These are phyloP conservation scores for Violaceomyces palustris DNA, from an alignment of 1,284 basidiomycete genomes.

Conservation along the genomic window DNA sequence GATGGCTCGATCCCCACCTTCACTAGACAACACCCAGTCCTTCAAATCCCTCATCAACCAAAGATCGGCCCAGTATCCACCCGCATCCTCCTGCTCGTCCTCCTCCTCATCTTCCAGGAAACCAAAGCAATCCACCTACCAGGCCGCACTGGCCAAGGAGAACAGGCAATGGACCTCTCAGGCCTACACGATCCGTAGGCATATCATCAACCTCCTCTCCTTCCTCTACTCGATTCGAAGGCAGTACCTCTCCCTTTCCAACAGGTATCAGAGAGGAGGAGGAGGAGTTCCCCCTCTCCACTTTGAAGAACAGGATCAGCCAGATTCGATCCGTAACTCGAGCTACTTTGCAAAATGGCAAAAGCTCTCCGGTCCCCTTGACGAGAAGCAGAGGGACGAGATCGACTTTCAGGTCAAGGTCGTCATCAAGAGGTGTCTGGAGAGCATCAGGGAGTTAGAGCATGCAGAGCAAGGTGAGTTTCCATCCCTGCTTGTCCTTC, in stretches of 20 bases:
- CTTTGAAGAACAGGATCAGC: conserved; percentile 7
- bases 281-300: too few relatives aligned
- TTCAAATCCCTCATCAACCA: conserved; percentile 15
- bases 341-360: conserved; percentile 39
- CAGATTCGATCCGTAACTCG: conserved; percentile 5
- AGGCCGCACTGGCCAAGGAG: conserved; percentile 19
- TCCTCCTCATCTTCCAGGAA: conserved; percentile 8
- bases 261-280: too few relatives aligned
- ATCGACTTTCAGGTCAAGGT: conserved; percentile 81
- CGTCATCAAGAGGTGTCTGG: conserved; percentile 72
- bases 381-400: conserved; percentile 80
- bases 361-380: conserved; percentile 62
- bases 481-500: too few relatives aligned
- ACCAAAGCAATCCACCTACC: conserved; percentile 10
- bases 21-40: too few relatives aligned
- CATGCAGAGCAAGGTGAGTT: conserved; percentile 73
- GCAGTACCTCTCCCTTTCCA: conserved; percentile 23
- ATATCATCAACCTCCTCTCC: conserved; percentile 26
- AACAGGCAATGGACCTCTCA: conserved; percentile 27
- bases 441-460: conserved; percentile 79
- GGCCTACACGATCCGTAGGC: conserved; percentile 29
- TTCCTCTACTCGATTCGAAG: conserved; percentile 35
- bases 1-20: too few relatives aligned
- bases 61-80: conserved; percentile 12
- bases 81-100: conserved; percentile 4